Evolutionary conservation across 2,329 filamentous ascomycete species (phyloP).

Genomic region (Sclerotinia subarctica): DNA sequence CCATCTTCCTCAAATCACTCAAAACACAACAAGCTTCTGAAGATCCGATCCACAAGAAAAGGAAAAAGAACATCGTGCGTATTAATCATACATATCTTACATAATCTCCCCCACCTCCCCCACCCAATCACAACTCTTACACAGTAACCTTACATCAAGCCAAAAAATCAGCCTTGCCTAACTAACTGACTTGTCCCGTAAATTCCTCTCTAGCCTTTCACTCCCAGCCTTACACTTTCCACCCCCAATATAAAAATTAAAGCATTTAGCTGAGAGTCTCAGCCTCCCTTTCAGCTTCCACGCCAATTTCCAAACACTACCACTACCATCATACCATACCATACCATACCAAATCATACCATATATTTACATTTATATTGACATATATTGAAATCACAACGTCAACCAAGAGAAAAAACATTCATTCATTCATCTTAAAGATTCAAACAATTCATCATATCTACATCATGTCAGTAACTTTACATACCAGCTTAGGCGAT

Average conservation of each 20-base stretch:
- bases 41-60: constrained; percentile 6
- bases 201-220: too few relatives aligned
- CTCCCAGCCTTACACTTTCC: not conserved
- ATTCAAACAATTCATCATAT: constrained; percentile 36
- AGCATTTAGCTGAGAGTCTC: not conserved
- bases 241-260: not conserved
- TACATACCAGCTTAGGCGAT: constrained; percentile 86
- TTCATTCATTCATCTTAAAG: too few relatives aligned
- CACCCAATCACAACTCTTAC: too few relatives aligned
- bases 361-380: too few relatives aligned
- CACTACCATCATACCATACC: not conserved
- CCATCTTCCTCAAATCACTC: not conserved
- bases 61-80: too few relatives aligned
- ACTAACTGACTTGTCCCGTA: too few relatives aligned
- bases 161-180: too few relatives aligned
- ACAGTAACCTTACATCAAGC: too few relatives aligned
- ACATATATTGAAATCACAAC: not conserved
- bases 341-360: not conserved
- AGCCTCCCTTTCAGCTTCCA: not conserved
- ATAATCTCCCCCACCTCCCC: not conserved
- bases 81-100: not conserved
- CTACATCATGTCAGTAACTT: constrained; percentile 54
- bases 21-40: constrained; percentile 7
- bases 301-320: not conserved
- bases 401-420: not conserved